Base-by-base conservation (phyloP, 805 yeast genomes). In the Barnettozyma pratensis region DNA sequence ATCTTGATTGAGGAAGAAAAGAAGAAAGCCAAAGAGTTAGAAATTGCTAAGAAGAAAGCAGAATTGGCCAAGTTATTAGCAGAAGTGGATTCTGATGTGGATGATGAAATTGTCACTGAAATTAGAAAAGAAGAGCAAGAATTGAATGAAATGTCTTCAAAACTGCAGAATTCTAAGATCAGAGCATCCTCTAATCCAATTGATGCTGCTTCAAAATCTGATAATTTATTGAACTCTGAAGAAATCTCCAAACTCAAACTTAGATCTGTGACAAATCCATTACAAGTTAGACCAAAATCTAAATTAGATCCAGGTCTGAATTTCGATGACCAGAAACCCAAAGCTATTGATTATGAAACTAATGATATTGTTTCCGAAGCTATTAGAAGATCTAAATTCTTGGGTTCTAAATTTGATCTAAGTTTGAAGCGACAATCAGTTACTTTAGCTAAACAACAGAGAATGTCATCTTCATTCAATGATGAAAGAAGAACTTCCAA, bases 291-390 rank as follows among this genome's bases (percentile, higher is more conserved):
- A 59, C 76, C 76, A n/a, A 65, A 67, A 39, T 71, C 75, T 6
- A 66, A 68, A 54, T 51, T 72, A 37, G 76, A 72, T 55, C 76
- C 76, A 7, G 76, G 76, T 45, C 58, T 72, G 41, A 57, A 63
- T 48, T 62, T 55, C 42, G 29, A 14, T 11, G 51, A 54, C 36
- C 52, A 52, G 5, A 50, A 57, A 42, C 47, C 59, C 56, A 45
- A 52, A 42, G 44, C 53, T 35, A 39, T 54, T n/a, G 45, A 49
- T 11, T 54, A 58, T 19, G 61, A 54, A 25, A 62, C 56, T 7
- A 49, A 57, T 29, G 60, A 60, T 28, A 63, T 57, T 26, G 68
- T 72, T 44, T 59, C 69, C 34, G 71, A 71, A 45, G 73, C 75
- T 14, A 69, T 72, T 32, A 66, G 75, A 62, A 66, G 75, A 62